These are phyloP conservation scores for Calonectria naviculata DNA, from an alignment of 2,329 filamentous ascomycete genomes.

Conservation along the genomic window DNA sequence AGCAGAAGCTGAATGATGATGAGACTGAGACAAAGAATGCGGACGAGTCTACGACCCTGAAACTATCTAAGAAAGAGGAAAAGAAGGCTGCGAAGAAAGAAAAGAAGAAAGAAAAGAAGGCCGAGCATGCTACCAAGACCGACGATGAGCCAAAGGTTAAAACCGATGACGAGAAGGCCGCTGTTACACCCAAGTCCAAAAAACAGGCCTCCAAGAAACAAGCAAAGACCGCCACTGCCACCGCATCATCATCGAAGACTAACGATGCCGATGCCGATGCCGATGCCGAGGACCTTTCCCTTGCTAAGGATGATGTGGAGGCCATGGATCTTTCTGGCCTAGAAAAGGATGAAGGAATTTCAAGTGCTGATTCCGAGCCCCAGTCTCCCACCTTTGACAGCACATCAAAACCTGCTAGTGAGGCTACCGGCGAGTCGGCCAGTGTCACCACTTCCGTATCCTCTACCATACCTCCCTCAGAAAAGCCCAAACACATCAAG, in stretches of 20 bases:
- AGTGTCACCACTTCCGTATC: conserved; percentile 76
- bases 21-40: conserved; percentile 42
- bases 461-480: conserved; percentile 69
- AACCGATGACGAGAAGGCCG: conserved; percentile 25
- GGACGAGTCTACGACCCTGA: conserved; percentile 60
- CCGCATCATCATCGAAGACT: conserved; percentile 32
- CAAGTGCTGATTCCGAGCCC: conserved; percentile 63
- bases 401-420: conserved; percentile 51
- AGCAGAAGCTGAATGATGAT: conserved; percentile 55
- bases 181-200: conserved; percentile 35
- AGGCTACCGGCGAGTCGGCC: conserved; percentile 56
- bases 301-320: conserved; percentile 29
- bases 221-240: conserved; percentile 29
- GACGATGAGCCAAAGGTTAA: conserved; percentile 41
- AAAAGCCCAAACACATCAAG: conserved; percentile 74
- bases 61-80: conserved; percentile 64
- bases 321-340: conserved; percentile 43
- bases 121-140: conserved; percentile 48
- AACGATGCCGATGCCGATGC: conserved; percentile 23
- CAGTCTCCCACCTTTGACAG: conserved; percentile 68
- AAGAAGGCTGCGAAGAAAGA: conserved; percentile 62
- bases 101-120: conserved; percentile 55
- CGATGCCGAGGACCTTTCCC: conserved; percentile 21
- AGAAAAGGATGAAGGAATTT: conserved; percentile 56
- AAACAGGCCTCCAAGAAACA: conserved; percentile 43